Conservation (phyloP, 306 rosid genomes). For the Gynostemma pentaphyllum region DNA sequence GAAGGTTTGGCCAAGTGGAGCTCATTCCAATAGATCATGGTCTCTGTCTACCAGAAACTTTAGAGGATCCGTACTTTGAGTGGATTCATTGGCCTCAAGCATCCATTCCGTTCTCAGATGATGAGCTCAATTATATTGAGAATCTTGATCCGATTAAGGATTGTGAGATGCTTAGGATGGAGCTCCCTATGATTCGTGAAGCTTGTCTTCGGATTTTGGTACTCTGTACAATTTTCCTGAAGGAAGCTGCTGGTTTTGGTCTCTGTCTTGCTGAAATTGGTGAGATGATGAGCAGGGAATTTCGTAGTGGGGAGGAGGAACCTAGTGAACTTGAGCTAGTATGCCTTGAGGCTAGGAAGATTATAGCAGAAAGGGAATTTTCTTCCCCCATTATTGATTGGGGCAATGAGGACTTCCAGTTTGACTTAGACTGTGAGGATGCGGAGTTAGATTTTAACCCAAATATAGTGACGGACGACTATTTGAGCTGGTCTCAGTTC, state of each 20-base stretch:
- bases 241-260: slow-evolving; percentile 69
- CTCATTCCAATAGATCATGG: slow-evolving; percentile 96
- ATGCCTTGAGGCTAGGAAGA: slow-evolving; percentile 81
- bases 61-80: slow-evolving; percentile 96
- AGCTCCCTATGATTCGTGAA: slow-evolving; percentile 93
- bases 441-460: slow-evolving; percentile 22
- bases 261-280: slow-evolving; percentile 94
- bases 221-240: slow-evolving; percentile 85
- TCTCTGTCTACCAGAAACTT: slow-evolving; percentile 80
- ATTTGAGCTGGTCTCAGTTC: slow-evolving; percentile 28
- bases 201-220: slow-evolving; percentile 84
- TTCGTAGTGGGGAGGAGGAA: slow-evolving; percentile 80
- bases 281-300: slow-evolving; percentile 97
- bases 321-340: slow-evolving; percentile 94
- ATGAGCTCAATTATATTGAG: slow-evolving; percentile 66
- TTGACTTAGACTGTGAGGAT: slow-evolving; percentile 71
- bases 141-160: slow-evolving; percentile 50
- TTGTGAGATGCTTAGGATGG: slow-evolving; percentile 65
- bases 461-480: slow-evolving; percentile 31
- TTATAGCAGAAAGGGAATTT: slow-evolving; percentile 49
- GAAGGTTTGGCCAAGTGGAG: slow-evolving; percentile 82
- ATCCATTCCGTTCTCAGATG: slow-evolving; percentile 89
- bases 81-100: slow-evolving; percentile 99
- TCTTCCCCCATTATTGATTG: slow-evolving; percentile 43
- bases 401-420: slow-evolving; percentile 47